Base-by-base conservation (phyloP, 164 flowering plant genomes). In the Taxillus chinensis region DNA sequence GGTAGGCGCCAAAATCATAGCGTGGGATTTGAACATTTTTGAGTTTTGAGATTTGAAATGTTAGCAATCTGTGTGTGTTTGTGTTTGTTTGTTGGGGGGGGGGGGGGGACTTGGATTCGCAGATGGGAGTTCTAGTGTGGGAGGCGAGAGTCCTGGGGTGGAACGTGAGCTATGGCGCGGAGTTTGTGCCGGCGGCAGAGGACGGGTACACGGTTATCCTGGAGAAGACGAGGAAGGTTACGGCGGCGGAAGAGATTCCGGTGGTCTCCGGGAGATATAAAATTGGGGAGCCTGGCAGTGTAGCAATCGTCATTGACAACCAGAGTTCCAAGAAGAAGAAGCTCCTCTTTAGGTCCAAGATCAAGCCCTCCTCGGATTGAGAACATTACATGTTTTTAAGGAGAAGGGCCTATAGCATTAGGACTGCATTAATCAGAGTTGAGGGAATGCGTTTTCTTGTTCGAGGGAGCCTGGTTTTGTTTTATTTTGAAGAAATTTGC, bases 251-350 rank as follows among this genome's bases (percentile, higher is more conserved):
- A 41, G 97, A 88, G 50, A 80, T 27, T 27, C 87, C 86, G 2
- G 78, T 82, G 9, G 68, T 88, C 11, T 56, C 64, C 57, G 68
- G 74, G 68, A 83, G 77, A 79, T 90, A 75, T 91, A 88, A 85
- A 60, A 65, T 74, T 11, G 80, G 79, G 2, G 95, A 87, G 54
- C 71, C 86, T 3, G 97, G 97, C 39, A 88, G 85, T 70, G 68
- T 88, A 41, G 80, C 88, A 41, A 75, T 90, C 65, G 81, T 86
- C 62, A 66, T 90, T 5, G 89, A 90, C 62, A 90, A 90, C 77
- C 77, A 71, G 57, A 76, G 80, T 62, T 82, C 92, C 17, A 90
- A 83, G 84, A 90, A 86, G 84, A 90, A 90, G 91, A 84, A 80
- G 75, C 82, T 90, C 11, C 76, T 90, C 43, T 86, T 86, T 79